Evolutionary conservation across 768 basidiomycete genomes (phyloP), one percentile per base, ranked within the genome.

Genomic region (Butyriboletus loyo): DNA sequence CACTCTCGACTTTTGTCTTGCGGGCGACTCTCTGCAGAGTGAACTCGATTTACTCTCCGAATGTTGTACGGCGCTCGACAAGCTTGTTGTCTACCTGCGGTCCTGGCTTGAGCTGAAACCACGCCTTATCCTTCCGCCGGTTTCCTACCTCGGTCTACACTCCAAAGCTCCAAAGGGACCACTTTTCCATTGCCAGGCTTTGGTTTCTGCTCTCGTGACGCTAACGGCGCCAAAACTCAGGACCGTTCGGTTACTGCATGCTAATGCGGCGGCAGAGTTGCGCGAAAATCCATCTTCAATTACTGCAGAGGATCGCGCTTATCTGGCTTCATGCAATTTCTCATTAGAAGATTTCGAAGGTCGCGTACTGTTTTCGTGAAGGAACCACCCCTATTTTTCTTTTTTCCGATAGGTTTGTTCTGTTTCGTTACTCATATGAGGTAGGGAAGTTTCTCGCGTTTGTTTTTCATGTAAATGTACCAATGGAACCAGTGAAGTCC

Each of bases 1-100:
- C 35, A 57, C 56, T 11, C 59, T 68, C 25, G 66, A 67, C 28
- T 64, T 62, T 44, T 64, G 62, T 52, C 62, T 61, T 47, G 45
- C 53, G 7, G 62, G 59, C 3, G 65, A 66, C 9, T 40, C 53
- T 17, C 36, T 68, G n/a, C 66, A 64, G 41, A 54, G 51, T 5
- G 67, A 68, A 31, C 54, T 67, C 25, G 50, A 62, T 45, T 28
- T 67, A 9, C 53, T 67, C 14, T 48, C 67, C 10, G 67, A 66
- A 44, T 62, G 55, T 41, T 67, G 66, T 46, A 36, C 42, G 7
- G 46, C 43, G 10, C 56, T 67, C 34, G 58, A 67, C 22, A 66
- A 54, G 28, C 60, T 67, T n/a, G 48, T 66, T 10, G 58, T 67
- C 34, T 62, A 59, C 44, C 48, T 67, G 40, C 62, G 53, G 25